Evolutionary conservation across 192 early-diverging fungal species (phyloP).

Genomic region (Mortierella claussenii): DNA sequence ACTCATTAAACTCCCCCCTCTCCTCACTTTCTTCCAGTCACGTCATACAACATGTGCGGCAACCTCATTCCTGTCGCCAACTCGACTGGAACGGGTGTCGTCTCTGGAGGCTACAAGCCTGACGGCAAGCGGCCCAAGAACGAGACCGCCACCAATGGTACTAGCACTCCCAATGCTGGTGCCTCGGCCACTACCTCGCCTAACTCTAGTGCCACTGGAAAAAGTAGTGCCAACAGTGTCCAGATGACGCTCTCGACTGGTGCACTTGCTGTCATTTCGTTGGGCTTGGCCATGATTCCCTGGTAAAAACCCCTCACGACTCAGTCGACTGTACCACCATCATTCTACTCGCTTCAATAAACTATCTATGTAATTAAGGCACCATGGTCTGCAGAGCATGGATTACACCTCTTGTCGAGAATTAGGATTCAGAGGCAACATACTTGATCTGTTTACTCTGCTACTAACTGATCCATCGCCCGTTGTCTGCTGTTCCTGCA

Average conservation of each 20-base stretch:
- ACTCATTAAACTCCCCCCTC: too few species aligned
- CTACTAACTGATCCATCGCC: too few species aligned
- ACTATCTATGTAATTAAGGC: too few species aligned
- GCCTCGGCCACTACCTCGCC: background rate
- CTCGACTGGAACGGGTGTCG: conserved; percentile 16
- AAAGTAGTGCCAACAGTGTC: conserved; percentile 15
- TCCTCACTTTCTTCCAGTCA: too few species aligned
- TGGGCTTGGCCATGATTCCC: conserved; percentile 36
- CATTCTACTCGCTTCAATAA: too few species aligned
- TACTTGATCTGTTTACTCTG: too few species aligned
- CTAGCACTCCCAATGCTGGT: background rate
- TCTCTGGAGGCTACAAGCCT: conserved; percentile 35
- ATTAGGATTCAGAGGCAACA: too few species aligned
- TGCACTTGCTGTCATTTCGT: conserved; percentile 23
- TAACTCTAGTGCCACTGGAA: background rate
- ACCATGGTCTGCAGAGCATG: too few species aligned
- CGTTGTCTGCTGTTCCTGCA: too few species aligned
- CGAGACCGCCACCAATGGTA: background rate
- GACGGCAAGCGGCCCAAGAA: conserved; percentile 18
- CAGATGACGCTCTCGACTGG: conserved; percentile 26
- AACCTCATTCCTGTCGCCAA: conserved; percentile 26
- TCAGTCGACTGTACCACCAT: too few species aligned
- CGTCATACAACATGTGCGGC: conserved; percentile 10
- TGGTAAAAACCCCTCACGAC: too few species aligned
- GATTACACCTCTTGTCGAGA: too few species aligned